Base-by-base conservation (phyloP, 2,329 filamentous ascomycete species). In the Ceratocystis papillata region DNA sequence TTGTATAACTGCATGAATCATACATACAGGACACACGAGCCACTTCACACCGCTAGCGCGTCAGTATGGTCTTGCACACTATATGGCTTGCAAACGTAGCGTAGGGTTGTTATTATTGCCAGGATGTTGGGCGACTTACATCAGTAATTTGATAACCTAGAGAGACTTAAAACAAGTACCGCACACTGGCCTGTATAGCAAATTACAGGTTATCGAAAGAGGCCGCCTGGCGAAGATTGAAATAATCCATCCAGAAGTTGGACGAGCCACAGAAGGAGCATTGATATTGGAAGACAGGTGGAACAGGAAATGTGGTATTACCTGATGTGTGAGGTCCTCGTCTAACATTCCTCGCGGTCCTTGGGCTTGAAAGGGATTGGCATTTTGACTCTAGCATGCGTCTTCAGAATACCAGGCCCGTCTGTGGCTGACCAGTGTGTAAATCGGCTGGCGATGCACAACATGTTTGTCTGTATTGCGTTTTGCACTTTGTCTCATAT, bases 21-120 rank as follows among this genome's bases (percentile, higher is more conserved):
- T 59, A 59, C n/a, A 53, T 53, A n/a, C 8, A 37, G 25, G 28
- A 37, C 55, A 59, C 28, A 37, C 15, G 12, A 59, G 55, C 28
- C 28, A 59, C 55, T 25, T 37, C 55, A 59, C 55, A 59, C 55
- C 55, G 55, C 55, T 59, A 20, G 20, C 53, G 53, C 53, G 53
- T 33, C 22, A 30, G 28, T 57, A 57, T 17, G 30, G 20, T n/a
- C 15, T 33, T 25, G 30, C 30, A 8, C 30, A 33, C 30, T 33
- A 33, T 33, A 2, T 33, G 30, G 30, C 30, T 33, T 33, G 12
- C 10, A 57, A 17, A 33, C 15, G 10, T 8, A 25, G 48, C 15
- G 10, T 8, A 25, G 48, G 48, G 48, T 53, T 53, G n/a, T 25
- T 22, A 10, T 25, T n/a, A 5, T 20, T 8, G 48, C 37, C 12